Conservation (phyloP, 2,329 filamentous ascomycete genomes). For the Stachybotrys elegans region DNA sequence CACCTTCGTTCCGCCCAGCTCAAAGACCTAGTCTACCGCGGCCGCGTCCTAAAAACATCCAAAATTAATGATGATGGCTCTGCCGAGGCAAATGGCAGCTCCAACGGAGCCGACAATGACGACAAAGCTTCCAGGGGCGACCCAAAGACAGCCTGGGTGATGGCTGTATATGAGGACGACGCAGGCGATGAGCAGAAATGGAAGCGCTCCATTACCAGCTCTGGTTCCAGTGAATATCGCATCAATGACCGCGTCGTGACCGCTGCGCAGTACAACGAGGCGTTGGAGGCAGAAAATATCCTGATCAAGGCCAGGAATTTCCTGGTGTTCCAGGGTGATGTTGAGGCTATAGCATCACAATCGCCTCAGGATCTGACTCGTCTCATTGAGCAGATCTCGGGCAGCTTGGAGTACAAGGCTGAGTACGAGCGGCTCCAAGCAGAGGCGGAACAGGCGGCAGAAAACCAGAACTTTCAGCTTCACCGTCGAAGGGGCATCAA, state of each 20-base stretch:
- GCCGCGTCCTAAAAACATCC: slow-evolving; percentile 84
- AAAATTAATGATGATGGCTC: slow-evolving; percentile 90
- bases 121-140: slow-evolving; percentile 69
- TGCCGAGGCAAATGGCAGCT: slow-evolving; percentile 57
- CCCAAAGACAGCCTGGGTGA: slow-evolving; percentile 95
- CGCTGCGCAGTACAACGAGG: slow-evolving; percentile 88
- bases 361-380: slow-evolving; percentile 90
- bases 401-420: slow-evolving; percentile 87
- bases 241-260: slow-evolving; percentile 91
- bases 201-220: slow-evolving; percentile 89
- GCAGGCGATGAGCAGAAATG: slow-evolving; percentile 91
- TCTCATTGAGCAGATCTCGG: slow-evolving; percentile 95
- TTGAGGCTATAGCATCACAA: slow-evolving; percentile 93
- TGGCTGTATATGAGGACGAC: slow-evolving; percentile 98
- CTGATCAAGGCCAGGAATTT: slow-evolving; percentile 98
- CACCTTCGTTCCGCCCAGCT: slow-evolving; percentile 91
- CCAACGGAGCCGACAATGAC: slow-evolving; percentile 57
- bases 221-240: slow-evolving; percentile 88
- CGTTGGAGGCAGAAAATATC: slow-evolving; percentile 90
- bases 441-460: slow-evolving; percentile 79
- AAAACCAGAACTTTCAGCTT: slow-evolving; percentile 84
- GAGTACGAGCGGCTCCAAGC: slow-evolving; percentile 90
- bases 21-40: slow-evolving; percentile 92
- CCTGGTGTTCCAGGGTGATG: slow-evolving; percentile 95
- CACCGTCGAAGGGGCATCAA: slow-evolving; percentile 91